Evolutionary conservation across 768 basidiomycete species (phyloP), one percentile per base, ranked within the genome.

Genomic region (Pluteus cervinus): DNA sequence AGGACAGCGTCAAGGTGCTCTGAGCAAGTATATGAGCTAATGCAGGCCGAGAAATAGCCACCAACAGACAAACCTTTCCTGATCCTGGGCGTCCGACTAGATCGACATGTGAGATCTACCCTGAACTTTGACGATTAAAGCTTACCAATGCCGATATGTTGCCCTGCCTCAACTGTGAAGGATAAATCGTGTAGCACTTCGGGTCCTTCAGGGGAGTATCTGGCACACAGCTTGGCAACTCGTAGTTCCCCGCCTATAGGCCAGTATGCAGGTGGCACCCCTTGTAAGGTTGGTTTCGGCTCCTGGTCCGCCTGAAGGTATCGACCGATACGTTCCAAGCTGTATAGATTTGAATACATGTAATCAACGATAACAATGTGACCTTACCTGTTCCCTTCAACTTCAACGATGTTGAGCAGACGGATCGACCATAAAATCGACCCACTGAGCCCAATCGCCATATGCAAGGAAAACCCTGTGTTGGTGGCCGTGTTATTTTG

Each of bases 251-350:
- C 80, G 31, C 60, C 74, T 1, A 75, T 76, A 3, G 82, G 81
- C 82, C 81, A 85, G 43, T 76, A 77, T 2, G 81, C 81, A 1
- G 82, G 82, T 14, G 82, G 79, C 32, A 75, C 66, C 34, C 49
- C 64, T 25, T 67, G 63, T 18, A 73, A 62, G 36, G 79, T 66
- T 29, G 76, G 57, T 0, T 78, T 71, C 26, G 79, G 77, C 55
- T 86, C 83, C 53, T 82, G 79, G 1, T 74, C 70, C 6, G 81
- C 68, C 24, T 73, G 71, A 14, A 84, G 62, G 50, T 85, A 85
- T 54, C 83, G 81, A 11, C 74, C 69, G 15, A 85, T 76, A 40
- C 84, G 75, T 49, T 86, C 83, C 2, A 85, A 75, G 26, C 79
- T 77, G n/a, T n/a, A n/a, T n/a, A n/a, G n/a, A n/a, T n/a, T n/a